phyloP scores from a whole-genome alignment of 768 basidiomycete genomes.

The Tylopilus balloui region DNA sequence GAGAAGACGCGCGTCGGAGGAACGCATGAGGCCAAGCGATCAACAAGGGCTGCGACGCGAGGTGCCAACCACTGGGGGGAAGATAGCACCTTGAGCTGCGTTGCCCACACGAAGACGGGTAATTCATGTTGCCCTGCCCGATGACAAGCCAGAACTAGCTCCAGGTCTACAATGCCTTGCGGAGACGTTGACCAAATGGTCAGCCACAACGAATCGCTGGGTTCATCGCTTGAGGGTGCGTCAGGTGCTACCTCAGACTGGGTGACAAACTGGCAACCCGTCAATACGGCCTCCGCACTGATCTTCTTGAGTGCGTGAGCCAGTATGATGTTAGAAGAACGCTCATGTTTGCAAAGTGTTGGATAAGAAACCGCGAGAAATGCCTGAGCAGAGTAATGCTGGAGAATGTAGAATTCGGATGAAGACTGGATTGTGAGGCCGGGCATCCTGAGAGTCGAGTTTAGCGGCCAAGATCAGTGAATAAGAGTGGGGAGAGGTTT shows the following conservation, averaged over 20 bases:
- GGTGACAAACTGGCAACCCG: conserved; percentile 34
- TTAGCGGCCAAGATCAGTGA: not conserved
- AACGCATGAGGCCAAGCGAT: conserved; percentile 36
- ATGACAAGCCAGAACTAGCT: conserved; percentile 46
- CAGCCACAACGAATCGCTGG: conserved; percentile 41
- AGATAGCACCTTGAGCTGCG: conserved; percentile 25
- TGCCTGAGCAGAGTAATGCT: conserved; percentile 38
- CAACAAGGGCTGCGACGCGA: conserved; percentile 36
- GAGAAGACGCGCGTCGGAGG: conserved; percentile 46
- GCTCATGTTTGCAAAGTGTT: conserved; percentile 41
- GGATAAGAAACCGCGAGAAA: conserved; percentile 41
- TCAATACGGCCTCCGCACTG: conserved; percentile 35
- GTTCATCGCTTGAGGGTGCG: conserved; percentile 19
- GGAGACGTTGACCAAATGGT: conserved; percentile 41
- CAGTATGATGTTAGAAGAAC: conserved; percentile 49
- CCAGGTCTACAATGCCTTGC: conserved; percentile 32
- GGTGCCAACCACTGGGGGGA: conserved; percentile 29
- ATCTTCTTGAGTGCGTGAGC: conserved; percentile 46
- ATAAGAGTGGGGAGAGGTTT: not conserved
- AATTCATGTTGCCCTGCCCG: conserved; percentile 41
- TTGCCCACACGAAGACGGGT: conserved; percentile 51
- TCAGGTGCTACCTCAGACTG: conserved; percentile 32
- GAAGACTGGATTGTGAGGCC: conserved; percentile 26
- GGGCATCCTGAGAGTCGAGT: conserved; percentile 21
- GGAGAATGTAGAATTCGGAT: conserved; percentile 28